Percentiles rank a stretch among this genome's conserved stretches.
These are phyloP conservation scores for Haplosporangium sp. DNA, from an alignment of 371 early-diverging fungal genomes.

Conservation along the genomic window DNA sequence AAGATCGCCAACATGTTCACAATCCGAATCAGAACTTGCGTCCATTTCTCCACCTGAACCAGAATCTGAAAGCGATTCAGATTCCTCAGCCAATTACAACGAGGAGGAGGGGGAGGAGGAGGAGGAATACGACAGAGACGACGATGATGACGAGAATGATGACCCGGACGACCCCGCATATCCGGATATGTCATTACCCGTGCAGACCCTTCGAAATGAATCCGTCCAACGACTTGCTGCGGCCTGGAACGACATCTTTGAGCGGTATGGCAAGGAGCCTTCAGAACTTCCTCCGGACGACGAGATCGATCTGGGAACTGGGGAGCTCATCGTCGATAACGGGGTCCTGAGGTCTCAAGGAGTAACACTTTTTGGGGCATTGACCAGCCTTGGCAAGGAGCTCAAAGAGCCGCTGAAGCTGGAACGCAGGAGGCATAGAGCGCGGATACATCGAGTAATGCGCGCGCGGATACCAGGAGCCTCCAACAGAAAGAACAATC, in stretches of 20 bases:
- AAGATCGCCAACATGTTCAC: not conserved
- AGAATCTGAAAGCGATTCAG: not conserved
- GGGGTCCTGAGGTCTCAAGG: conserved; percentile 8
- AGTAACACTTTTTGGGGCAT: conserved; percentile 10
- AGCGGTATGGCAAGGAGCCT: conserved; percentile 18
- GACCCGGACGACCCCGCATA: not conserved
- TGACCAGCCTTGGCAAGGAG: conserved; percentile 16
- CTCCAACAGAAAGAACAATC: too few species aligned
- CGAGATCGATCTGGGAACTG: conserved; percentile 24
- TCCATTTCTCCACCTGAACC: not conserved
- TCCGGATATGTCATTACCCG: not conserved
- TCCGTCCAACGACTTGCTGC: conserved; percentile 10
- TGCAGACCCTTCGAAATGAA: conserved; percentile 12
- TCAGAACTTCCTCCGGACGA: conserved; percentile 22
- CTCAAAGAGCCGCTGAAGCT: conserved; percentile 7
- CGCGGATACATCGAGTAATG: too few species aligned
- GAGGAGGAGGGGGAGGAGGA: not conserved
- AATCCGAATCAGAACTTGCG: not conserved
- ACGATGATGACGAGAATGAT: not conserved
- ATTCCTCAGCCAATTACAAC: not conserved
- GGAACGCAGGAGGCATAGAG: not conserved
- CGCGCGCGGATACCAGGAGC: not conserved
- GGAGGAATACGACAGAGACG: not conserved
- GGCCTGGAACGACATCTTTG: conserved; percentile 22
- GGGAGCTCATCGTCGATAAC: conserved; percentile 24